Conservation (phyloP, 306 rosid genomes). For the Begonia loranthoides region DNA sequence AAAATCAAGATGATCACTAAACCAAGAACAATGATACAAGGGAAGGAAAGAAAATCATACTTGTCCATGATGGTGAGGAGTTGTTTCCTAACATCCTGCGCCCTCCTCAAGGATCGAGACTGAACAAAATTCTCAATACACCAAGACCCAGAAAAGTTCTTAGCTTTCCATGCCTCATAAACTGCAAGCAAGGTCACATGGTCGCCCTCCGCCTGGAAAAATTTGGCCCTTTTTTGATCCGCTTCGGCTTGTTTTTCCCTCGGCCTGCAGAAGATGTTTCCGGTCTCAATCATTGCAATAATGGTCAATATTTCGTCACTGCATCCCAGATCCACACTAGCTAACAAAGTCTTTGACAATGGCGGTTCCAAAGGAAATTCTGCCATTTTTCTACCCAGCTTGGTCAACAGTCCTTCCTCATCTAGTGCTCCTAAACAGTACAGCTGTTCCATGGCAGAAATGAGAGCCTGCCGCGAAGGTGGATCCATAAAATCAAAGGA, state of each 20-base stretch:
- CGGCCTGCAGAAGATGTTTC: slow-evolving; percentile 74
- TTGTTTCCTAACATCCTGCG: slow-evolving; percentile 74
- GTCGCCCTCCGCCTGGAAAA: slow-evolving; percentile 89
- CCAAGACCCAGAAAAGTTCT: slow-evolving; percentile 72
- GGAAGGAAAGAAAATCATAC: slow-evolving; percentile 19
- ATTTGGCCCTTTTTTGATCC: slow-evolving; percentile 83
- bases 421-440: slow-evolving; percentile 81
- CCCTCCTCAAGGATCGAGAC: slow-evolving; percentile 41
- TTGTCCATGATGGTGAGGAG: slow-evolving; percentile 76
- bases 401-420: slow-evolving; percentile 76
- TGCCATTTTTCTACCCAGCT: slow-evolving; percentile 86
- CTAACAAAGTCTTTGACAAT: slow-evolving; percentile 72
- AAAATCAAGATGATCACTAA: too few relatives aligned
- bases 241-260: slow-evolving; percentile 85
- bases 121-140: slow-evolving; percentile 73
- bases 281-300: slow-evolving; percentile 80
- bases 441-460: slow-evolving; percentile 72
- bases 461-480: slow-evolving; percentile 74
- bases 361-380: slow-evolving; percentile 89
- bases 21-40: too few relatives aligned
- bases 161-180: slow-evolving; percentile 80
- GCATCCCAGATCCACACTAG: slow-evolving; percentile 89
- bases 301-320: slow-evolving; percentile 83
- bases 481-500: slow-evolving; percentile 86
- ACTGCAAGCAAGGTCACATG: slow-evolving; percentile 78